Evolutionary conservation across 2,329 filamentous ascomycete genomes (phyloP), one percentile per base, ranked within the genome.

Genomic region (Acrocalymma vagum): DNA sequence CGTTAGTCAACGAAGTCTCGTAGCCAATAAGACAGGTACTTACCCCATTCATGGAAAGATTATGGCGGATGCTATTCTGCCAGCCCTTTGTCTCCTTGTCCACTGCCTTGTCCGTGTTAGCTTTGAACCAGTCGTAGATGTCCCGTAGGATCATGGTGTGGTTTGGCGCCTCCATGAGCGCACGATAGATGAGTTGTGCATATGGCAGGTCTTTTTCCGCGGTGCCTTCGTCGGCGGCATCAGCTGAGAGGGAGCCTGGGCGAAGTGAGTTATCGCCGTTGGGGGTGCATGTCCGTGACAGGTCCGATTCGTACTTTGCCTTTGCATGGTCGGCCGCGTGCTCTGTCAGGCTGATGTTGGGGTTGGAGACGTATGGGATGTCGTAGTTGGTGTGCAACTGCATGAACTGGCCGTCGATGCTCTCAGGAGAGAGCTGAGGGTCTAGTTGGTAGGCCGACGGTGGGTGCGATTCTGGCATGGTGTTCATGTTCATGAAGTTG

Each of bases 61-160:
- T 97, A 69, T 97, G 93, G 2, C 93, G 83, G 52, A 97, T 95
- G 65, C 90, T 95, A 70, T 96, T 97, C 72, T 93, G 88, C 93
- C 93, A 97, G 8, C 92, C 93, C 29, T 69, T 74, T 4, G 69
- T 72, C 35, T 69, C 65, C 6, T 77, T 78, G 29, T 79, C 78
- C 36, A 78, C 83, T 4, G 82, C 83, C 69, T 94, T 96, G 53
- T 82, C 80, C 3, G 91, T 96, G 61, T 96, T 86, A 18, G 85
- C 79, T 27, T 82, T 77, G 60, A 97, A 95, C 91, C 93, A 97
- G 42, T 86, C 79, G 70, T 97, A 97, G 42, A 97, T 88, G 38
- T 95, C 86, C 55, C 91, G 85, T 9, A 97, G 77, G 2, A 87
- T 83, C 83, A 96, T 87, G 15, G 82, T 84, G 48, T 87, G 79